These are phyloP conservation scores for Lactifluus subvellereus DNA, from an alignment of 768 basidiomycete species.

Conservation along the genomic window DNA sequence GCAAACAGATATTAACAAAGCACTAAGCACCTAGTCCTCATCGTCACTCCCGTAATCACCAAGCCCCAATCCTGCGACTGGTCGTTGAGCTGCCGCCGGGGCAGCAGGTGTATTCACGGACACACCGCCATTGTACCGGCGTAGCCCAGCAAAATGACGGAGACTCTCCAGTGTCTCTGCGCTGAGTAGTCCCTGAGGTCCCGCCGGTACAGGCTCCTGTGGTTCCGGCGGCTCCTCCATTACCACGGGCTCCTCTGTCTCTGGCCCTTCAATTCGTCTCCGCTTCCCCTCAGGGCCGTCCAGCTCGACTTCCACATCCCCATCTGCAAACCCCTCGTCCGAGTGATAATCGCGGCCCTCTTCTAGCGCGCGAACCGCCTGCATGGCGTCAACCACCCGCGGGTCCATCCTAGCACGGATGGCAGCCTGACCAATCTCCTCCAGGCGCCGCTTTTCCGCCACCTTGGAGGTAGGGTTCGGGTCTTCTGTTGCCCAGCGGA, in stretches of 20 bases:
- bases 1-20: background rate
- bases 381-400: constrained; percentile 82
- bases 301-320: constrained; percentile 35
- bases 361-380: constrained; percentile 81
- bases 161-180: constrained; percentile 85
- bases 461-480: constrained; percentile 91
- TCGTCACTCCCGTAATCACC: constrained; percentile 77
- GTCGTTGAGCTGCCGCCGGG: constrained; percentile 31
- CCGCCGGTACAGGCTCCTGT: constrained; percentile 11
- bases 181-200: constrained; percentile 59
- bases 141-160: constrained; percentile 86
- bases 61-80: constrained; percentile 50
- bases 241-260: constrained; percentile 10
- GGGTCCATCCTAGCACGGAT: constrained; percentile 84
- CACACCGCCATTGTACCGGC: constrained; percentile 51
- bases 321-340: constrained; percentile 26
- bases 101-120: constrained; percentile 25
- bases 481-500: constrained; percentile 98
- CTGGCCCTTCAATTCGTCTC: constrained; percentile 32
- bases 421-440: constrained; percentile 80
- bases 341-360: constrained; percentile 47
- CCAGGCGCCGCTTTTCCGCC: constrained; percentile 75
- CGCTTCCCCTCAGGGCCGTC: constrained; percentile 34
- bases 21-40: constrained; percentile 32
- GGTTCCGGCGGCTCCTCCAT: constrained; percentile 4